Base-by-base conservation (phyloP, 2,329 filamentous ascomycete genomes). In the Nemania sp. region DNA sequence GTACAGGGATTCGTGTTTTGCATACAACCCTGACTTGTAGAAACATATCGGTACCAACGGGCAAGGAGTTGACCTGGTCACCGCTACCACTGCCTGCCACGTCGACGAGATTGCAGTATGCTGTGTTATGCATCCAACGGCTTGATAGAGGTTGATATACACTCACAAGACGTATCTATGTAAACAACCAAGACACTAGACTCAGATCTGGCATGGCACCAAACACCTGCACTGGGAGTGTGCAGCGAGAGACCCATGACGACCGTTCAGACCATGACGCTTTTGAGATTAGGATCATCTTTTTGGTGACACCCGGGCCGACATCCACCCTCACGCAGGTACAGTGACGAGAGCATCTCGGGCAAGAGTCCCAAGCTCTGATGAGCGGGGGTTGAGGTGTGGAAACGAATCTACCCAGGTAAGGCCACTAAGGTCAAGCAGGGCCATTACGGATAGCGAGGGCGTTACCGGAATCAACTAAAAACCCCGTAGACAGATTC, bases 201-300 rank as follows among this genome's bases (percentile, higher is more conserved):
- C 49, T 52, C 49, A 29, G 6, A 29, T 29, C 13, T n/a, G 18
- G 49, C 24, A 52, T 27, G 13, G 8, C 24, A 52, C 24, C 24
- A 29, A 38, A n/a, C 10, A 13, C 45, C 45, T 45, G 6, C 20
- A n/a, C 43, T 8, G 2, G 29, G 35, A 41, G 38, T 11, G 38
- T 15, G 38, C 15, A 20, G 20, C 2, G 13, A 38, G 11, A 35
- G 7, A 13, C 35, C 10, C 51, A 35, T 43, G 49, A n/a, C n/a
- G n/a, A n/a, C 13, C 27, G 15, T 22, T 51, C 54, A 49, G 55
- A 51, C 29, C 41, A 35, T 22, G 11, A 43, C 3, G 47, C 32
- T 38, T 47, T 47, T 32, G 53, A 66, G 53, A 68, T 68, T 65
- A 27, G 53, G 62, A 66, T 65, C 62, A 66, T 58, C 62, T 62